Evolutionary conservation across 352 stramenopile species (phyloP).

Genomic region (Aphanomyces astaci): DNA sequence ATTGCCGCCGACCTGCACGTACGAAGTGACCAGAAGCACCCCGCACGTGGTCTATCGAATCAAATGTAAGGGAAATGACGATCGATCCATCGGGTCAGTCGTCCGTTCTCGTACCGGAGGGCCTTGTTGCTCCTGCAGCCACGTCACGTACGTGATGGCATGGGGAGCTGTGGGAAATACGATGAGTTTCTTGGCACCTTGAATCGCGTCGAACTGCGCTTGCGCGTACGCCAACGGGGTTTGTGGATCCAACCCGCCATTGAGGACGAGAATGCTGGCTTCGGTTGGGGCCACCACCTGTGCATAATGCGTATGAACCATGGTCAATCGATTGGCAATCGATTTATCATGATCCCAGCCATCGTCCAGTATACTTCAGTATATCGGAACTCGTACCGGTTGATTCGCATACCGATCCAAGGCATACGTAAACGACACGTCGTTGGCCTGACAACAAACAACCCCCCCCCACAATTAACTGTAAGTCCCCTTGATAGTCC

Average conservation of each 20-base stretch:
- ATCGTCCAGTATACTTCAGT: no score
- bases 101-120: no score
- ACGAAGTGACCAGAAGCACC: not conserved
- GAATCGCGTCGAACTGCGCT: constrained; percentile 26
- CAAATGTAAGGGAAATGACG: not conserved
- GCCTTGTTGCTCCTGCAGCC: no score
- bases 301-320: not conserved
- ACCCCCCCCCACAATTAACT: no score
- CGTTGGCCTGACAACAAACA: not conserved
- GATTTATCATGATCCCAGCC: no score
- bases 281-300: constrained; percentile 26
- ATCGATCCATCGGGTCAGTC: not conserved
- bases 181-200: constrained; percentile 36
- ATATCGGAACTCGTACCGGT: not conserved
- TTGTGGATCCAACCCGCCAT: constrained; percentile 37
- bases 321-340: no score
- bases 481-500: no score
- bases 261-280: constrained; percentile 42
- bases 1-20: not conserved
- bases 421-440: not conserved
- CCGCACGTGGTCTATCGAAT: not conserved
- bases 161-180: constrained; percentile 35
- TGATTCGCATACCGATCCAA: not conserved
- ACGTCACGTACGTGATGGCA: constrained; percentile 18
- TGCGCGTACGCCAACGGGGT: constrained; percentile 42